Conservation (phyloP, 78 protist species). For the Dictyostelium intermedium region DNA sequence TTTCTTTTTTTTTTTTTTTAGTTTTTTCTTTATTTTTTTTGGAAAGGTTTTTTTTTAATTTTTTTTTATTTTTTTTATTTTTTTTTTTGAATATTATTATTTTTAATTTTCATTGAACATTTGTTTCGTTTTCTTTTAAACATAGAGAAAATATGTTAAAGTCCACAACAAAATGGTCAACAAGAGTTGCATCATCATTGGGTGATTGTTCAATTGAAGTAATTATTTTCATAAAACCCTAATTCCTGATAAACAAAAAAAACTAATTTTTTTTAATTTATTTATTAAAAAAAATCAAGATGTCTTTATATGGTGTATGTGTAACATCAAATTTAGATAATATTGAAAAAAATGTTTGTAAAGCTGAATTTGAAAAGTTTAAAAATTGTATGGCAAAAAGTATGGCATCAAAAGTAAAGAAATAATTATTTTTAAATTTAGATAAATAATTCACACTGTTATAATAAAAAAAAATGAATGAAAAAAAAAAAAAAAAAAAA, state of each 20-base stretch:
- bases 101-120: too few species aligned
- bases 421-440: neutral
- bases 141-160: neutral
- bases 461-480: neutral
- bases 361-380: slow-evolving; percentile 47
- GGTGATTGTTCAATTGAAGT: slow-evolving; percentile 48
- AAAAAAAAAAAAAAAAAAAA: neutral
- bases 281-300: neutral
- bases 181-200: slow-evolving; percentile 45
- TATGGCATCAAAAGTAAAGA: neutral
- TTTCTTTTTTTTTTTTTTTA: too few species aligned
- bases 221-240: too few species aligned
- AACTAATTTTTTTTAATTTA: too few species aligned
- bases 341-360: slow-evolving; percentile 63
- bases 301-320: slow-evolving; percentile 53
- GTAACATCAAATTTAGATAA: slow-evolving; percentile 48
- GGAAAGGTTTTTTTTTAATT: too few species aligned
- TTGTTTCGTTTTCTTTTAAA: too few species aligned
- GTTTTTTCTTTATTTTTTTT: too few species aligned
- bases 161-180: slow-evolving; percentile 43
- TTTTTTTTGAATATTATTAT: too few species aligned
- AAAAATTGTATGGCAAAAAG: slow-evolving; percentile 49
- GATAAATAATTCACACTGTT: too few species aligned
- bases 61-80: too few species aligned
- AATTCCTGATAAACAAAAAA: too few species aligned